Base-by-base conservation (phyloP, 2,329 filamentous ascomycete genomes). In the Monosporascus sp. region DNA sequence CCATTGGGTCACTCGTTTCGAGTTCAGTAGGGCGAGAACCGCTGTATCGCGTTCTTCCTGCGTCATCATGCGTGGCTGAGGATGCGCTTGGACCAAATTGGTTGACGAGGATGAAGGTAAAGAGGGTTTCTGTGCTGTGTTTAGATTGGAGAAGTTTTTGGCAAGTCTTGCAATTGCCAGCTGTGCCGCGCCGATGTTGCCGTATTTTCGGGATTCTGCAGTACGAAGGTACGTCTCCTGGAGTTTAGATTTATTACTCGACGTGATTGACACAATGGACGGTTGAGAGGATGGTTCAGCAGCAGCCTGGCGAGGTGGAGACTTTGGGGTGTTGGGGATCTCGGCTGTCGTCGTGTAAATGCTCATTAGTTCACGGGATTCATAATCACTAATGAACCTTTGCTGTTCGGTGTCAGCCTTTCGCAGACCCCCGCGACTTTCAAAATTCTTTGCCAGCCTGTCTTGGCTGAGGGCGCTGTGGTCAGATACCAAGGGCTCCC, bases 311-410 rank as follows among this genome's bases (percentile, higher is more conserved):
- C 64, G 68, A 1, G 67, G 66, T 0, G 82, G 81, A 14, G 81
- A 84, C 61, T 79, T 80, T 14, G 82, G 80, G 3, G 79, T 79
- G 2, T 76, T 70, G 2, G 82, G 82, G 48, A 84, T 83, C 56
- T 84, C 81, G 3, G 75, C 71, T 1, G 70, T 62, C 48, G 78
- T 76, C 2, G 76, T 76, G 61, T 85, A 85, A 45, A 84, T 72
- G n/a, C 73, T 80, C 78, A 87, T 83, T 36, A 87, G 73, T 61
- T 84, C 82, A 11, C 74, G 74, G 47, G 76, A 77, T 62, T 86
- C 83, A 26, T 83, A 79, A 47, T 81, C 76, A 7, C 75, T 73
- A 65, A 85, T 84, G 24, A 71, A 66, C 55, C 77, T 75, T 59
- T 83, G 80, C 65, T 86, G 80, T 0, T 77, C 72, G 0, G 83